These are phyloP conservation scores for Pseudogymnoascus destructans DNA, from an alignment of 2,329 filamentous ascomycete genomes.

Conservation along the genomic window DNA sequence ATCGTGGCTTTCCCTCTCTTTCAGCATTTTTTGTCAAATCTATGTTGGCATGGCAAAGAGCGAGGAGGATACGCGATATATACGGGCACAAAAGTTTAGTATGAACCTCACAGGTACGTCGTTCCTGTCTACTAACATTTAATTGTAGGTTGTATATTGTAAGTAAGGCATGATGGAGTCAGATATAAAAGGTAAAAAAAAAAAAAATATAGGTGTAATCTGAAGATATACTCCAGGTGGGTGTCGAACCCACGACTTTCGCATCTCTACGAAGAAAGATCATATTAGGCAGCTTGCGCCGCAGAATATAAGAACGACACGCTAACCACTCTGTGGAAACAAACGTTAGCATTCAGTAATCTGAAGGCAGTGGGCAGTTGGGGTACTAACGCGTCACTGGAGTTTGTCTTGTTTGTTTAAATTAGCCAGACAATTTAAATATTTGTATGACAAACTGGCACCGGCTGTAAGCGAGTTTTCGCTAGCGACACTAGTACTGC, in stretches of 20 bases:
- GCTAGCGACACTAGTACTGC: not conserved
- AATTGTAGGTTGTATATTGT: not conserved
- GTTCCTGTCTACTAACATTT: not conserved
- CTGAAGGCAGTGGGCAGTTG: slow-evolving; percentile 8
- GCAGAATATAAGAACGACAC: slow-evolving; percentile 29
- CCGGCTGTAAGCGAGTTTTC: not conserved
- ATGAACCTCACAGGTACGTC: not conserved
- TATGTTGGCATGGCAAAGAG: not conserved
- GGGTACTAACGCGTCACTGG: slow-evolving; percentile 8
- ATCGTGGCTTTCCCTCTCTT: not conserved
- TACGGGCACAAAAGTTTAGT: not conserved
- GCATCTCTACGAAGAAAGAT: slow-evolving; percentile 24
- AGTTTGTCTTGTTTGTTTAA: slow-evolving; percentile 9
- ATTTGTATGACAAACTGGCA: not conserved
- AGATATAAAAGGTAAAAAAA: not conserved
- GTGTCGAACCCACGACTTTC: slow-evolving; percentile 30
- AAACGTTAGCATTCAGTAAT: slow-evolving; percentile 8
- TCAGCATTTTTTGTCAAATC: not conserved
- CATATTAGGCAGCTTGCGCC: slow-evolving; percentile 20
- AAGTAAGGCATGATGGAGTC: not conserved
- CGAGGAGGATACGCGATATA: not conserved
- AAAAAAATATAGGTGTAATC: slow-evolving; percentile 10
- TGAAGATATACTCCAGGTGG: slow-evolving; percentile 24
- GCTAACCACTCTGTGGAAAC: slow-evolving; percentile 27
- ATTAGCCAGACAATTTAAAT: slow-evolving; percentile 6